Percentiles rank a stretch among this genome's conserved stretches.
Evolutionary conservation across 306 rosid genomes (phyloP).

Genomic region (Vigna hirtella): DNA sequence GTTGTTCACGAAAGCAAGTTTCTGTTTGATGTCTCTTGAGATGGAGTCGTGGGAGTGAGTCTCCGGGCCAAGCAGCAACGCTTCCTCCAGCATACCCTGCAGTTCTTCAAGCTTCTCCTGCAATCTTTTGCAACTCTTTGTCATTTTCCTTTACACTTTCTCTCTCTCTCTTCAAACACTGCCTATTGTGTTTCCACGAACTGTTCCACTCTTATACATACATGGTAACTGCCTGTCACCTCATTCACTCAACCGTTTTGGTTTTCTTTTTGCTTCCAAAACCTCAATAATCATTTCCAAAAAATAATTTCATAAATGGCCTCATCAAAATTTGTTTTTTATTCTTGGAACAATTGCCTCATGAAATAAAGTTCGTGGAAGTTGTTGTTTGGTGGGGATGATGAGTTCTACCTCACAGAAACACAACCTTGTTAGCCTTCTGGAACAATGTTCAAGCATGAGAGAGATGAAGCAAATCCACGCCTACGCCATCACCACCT

Average conservation of each 20-base stretch:
- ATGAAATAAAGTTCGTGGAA: too few relatives aligned
- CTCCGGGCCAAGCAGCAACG: slow-evolving; percentile 30
- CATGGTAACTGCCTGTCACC: slow-evolving; percentile 37
- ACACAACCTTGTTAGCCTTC: slow-evolving; percentile 32
- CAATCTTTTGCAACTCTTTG: slow-evolving; percentile 36
- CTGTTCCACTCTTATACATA: slow-evolving; percentile 13
- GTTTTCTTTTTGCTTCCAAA: too few relatives aligned
- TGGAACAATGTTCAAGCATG: slow-evolving; percentile 40
- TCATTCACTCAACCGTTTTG: slow-evolving; percentile 35
- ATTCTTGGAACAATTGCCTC: too few relatives aligned
- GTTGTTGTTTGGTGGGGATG: background rate
- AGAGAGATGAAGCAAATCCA: slow-evolving; percentile 49
- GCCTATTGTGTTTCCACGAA: slow-evolving; percentile 7
- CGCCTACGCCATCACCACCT: slow-evolving; percentile 47
- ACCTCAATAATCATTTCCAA: too few relatives aligned
- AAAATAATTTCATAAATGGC: too few relatives aligned
- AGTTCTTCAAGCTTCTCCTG: slow-evolving; percentile 57
- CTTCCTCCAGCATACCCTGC: slow-evolving; percentile 13
- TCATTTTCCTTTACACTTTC: slow-evolving; percentile 19
- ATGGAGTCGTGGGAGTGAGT: background rate
- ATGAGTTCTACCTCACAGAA: slow-evolving; percentile 7
- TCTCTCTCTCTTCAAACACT: background rate
- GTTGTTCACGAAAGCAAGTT: slow-evolving; percentile 42
- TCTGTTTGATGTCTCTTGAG: slow-evolving; percentile 43
- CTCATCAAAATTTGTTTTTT: too few relatives aligned